Conservation (phyloP, 257 asterid genomes). For the Orobanche coerulescens region DNA sequence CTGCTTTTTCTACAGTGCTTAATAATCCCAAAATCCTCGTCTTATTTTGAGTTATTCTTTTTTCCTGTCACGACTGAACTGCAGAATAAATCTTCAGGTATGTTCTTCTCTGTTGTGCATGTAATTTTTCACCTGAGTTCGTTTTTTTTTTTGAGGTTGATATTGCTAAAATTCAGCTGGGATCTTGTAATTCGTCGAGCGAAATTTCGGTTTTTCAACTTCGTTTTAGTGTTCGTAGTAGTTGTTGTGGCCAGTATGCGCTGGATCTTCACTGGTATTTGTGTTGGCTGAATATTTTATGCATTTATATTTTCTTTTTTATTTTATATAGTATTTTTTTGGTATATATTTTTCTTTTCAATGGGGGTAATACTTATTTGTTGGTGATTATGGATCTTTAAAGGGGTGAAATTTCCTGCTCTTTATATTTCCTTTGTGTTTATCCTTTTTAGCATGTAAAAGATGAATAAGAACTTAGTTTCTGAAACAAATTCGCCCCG, state of each 20-base stretch:
- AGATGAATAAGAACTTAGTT: too few species aligned
- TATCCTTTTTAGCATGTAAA: too few species aligned
- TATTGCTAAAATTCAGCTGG: conserved; percentile 17
- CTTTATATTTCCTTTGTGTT: not conserved
- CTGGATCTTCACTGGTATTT: conserved; percentile 18
- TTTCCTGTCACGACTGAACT: conserved; percentile 11
- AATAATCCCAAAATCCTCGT: conserved; percentile 14
- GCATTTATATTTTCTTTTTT: not conserved
- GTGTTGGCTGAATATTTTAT: not conserved
- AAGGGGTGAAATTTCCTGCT: not conserved
- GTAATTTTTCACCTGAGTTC: not conserved
- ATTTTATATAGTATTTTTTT: not conserved
- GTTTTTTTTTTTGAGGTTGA: not conserved
- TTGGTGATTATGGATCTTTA: conserved; percentile 4
- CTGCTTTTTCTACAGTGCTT: conserved; percentile 28
- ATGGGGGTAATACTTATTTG: conserved; percentile 1
- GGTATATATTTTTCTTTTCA: not conserved
- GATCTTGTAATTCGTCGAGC: conserved; percentile 21
- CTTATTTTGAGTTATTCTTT: conserved; percentile 17
- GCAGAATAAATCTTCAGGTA: conserved; percentile 22
- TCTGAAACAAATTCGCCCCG: too few species aligned
- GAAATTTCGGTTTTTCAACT: not conserved
- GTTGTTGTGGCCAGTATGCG: not conserved
- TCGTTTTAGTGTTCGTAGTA: not conserved
- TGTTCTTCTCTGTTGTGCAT: conserved; percentile 14